phyloP scores from a whole-genome alignment of 164 flowering plant species.

The Stephania cephalantha region DNA sequence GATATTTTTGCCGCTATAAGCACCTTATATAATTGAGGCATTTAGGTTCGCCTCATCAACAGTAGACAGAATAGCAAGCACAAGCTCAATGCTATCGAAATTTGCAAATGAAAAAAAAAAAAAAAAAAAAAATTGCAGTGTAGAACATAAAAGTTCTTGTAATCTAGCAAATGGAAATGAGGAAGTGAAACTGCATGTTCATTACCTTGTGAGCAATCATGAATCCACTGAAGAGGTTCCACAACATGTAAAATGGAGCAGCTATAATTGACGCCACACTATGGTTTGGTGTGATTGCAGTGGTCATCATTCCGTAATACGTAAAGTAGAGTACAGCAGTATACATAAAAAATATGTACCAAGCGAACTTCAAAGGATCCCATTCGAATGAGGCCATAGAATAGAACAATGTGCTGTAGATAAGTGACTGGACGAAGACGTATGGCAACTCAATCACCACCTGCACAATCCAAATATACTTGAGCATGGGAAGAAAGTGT shows the following conservation, averaged over 20 bases:
- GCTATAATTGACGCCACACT: slow-evolving; percentile 79
- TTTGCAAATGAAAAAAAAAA: background rate
- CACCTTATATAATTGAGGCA: too few species aligned
- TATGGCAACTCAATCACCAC: slow-evolving; percentile 95
- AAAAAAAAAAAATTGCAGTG: background rate
- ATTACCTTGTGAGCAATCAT: slow-evolving; percentile 90
- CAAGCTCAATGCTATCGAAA: too few species aligned
- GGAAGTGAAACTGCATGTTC: background rate
- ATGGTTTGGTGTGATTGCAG: slow-evolving; percentile 93
- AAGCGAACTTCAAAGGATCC: slow-evolving; percentile 53
- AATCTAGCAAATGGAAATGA: background rate
- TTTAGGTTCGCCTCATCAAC: too few species aligned
- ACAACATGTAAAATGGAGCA: slow-evolving; percentile 94
- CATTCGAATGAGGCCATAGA: slow-evolving; percentile 88
- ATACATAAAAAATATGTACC: slow-evolving; percentile 87
- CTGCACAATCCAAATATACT: slow-evolving; percentile 31
- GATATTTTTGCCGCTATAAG: too few species aligned
- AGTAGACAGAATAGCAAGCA: too few species aligned
- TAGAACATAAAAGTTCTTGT: background rate
- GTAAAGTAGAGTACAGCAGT: slow-evolving; percentile 92
- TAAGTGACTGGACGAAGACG: slow-evolving; percentile 70
- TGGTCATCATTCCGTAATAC: slow-evolving; percentile 95
- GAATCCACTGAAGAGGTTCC: slow-evolving; percentile 99
- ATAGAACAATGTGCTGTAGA: slow-evolving; percentile 74
- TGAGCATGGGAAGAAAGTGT: background rate